A percentile compares a stretch with the other conserved stretches of the same genome.
Conservation (phyloP, 2,329 filamentous ascomycete genomes). For the Colletotrichum ledebouriae region DNA sequence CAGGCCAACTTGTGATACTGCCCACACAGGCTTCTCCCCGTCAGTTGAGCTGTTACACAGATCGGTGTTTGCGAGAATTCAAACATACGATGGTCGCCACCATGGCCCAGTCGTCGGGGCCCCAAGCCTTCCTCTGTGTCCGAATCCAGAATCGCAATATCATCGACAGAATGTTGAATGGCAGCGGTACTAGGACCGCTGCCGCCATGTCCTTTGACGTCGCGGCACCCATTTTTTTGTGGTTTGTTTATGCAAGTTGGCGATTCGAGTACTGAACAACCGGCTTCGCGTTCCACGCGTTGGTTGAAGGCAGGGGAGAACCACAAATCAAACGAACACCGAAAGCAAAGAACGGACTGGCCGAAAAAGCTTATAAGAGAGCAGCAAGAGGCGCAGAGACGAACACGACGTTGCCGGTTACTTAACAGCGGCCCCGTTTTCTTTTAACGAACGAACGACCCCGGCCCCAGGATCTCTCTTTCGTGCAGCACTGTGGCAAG, state of each 20-base stretch:
- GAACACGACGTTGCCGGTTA: constrained; percentile 8
- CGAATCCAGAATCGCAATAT: constrained; percentile 32
- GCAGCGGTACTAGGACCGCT: constrained; percentile 33
- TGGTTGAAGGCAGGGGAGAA: neutral
- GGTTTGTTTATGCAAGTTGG: neutral
- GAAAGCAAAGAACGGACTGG: neutral
- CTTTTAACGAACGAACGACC: constrained; percentile 22
- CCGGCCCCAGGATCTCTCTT: constrained; percentile 11
- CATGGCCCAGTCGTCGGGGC: constrained; percentile 40
- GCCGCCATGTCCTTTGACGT: constrained; percentile 39
- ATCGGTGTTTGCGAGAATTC: too few relatives aligned
- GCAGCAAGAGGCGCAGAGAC: neutral
- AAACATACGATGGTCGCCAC: constrained; percentile 35
- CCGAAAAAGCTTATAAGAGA: constrained; percentile 24
- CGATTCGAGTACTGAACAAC: constrained; percentile 25
- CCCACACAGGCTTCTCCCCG: constrained; percentile 29
- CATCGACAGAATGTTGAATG: constrained; percentile 27
- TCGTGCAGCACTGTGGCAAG: constrained; percentile 26
- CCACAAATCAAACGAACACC: constrained; percentile 7
- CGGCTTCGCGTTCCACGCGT: constrained; percentile 29
- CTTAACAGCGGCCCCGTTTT: constrained; percentile 28
- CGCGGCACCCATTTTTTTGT: constrained; percentile 30
- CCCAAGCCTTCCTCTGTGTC: constrained; percentile 39
- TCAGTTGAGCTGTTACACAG: neutral
- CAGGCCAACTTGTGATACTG: constrained; percentile 23